A percentile compares a stretch with the other conserved stretches of the same genome.
Evolutionary conservation across 1,284 basidiomycete species (phyloP).

Genomic region (Albatrellus sp.): DNA sequence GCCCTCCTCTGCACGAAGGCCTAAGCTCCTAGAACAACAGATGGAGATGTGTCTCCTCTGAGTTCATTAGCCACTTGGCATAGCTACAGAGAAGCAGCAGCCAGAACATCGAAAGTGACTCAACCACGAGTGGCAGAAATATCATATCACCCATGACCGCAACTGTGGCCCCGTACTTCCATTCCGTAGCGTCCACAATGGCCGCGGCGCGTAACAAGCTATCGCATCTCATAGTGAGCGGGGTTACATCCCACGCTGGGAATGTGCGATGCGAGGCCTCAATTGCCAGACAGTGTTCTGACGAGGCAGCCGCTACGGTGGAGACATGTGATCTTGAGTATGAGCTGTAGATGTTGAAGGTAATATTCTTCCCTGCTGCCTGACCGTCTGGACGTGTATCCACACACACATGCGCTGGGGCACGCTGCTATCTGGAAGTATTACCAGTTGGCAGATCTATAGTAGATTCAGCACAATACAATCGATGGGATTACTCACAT

Average conservation of each 20-base stretch:
- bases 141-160: slow-evolving; percentile 30
- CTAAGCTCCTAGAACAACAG: slow-evolving; percentile 18
- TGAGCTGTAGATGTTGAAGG: slow-evolving; percentile 35
- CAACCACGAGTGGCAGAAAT: slow-evolving; percentile 21
- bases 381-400: too few relatives aligned
- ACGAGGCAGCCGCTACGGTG: slow-evolving; percentile 29
- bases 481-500: too few relatives aligned
- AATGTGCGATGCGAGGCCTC: slow-evolving; percentile 35
- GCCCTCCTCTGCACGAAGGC: slow-evolving; percentile 19
- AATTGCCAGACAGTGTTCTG: slow-evolving; percentile 35
- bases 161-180: slow-evolving; percentile 22
- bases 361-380: slow-evolving; percentile 25
- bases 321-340: slow-evolving; percentile 28
- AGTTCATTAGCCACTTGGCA: slow-evolving; percentile 14
- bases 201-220: slow-evolving; percentile 36
- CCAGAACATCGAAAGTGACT: slow-evolving; percentile 12
- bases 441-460: too few relatives aligned
- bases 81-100: slow-evolving; percentile 9
- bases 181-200: slow-evolving; percentile 28
- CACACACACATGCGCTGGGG: too few relatives aligned
- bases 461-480: too few relatives aligned
- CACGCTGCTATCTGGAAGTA: too few relatives aligned
- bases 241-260: slow-evolving; percentile 32
- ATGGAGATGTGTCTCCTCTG: slow-evolving; percentile 20
- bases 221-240: slow-evolving; percentile 25